These are phyloP conservation scores for Ophiocordyceps camponoti-saundersi DNA, from an alignment of 2,329 filamentous ascomycete genomes.

Conservation along the genomic window DNA sequence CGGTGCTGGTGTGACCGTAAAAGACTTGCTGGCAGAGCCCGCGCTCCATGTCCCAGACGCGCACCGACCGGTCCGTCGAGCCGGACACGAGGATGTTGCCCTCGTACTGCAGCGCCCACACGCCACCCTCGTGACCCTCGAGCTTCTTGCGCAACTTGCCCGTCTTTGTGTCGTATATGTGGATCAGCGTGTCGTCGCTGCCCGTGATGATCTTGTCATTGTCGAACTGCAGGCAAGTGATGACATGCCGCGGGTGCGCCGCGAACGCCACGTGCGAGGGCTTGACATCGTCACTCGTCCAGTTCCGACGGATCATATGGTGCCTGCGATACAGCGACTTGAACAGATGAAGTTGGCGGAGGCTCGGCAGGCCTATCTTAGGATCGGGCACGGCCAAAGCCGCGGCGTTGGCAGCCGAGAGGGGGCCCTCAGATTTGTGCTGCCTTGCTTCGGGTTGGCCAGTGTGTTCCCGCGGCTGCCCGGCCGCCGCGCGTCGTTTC, in stretches of 20 bases:
- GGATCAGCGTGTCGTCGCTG: slow-evolving; percentile 93
- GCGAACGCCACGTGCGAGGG: slow-evolving; percentile 88
- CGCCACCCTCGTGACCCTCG: slow-evolving; percentile 87
- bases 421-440: slow-evolving; percentile 60
- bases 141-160: slow-evolving; percentile 70
- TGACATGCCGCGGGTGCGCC: slow-evolving; percentile 91
- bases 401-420: slow-evolving; percentile 76
- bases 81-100: slow-evolving; percentile 91
- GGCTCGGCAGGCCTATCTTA: slow-evolving; percentile 56
- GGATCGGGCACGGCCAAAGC: slow-evolving; percentile 67
- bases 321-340: slow-evolving; percentile 93
- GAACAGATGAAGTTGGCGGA: slow-evolving; percentile 79
- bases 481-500: slow-evolving; percentile 31
- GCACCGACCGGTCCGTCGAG: slow-evolving; percentile 90
- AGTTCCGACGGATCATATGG: slow-evolving; percentile 75
- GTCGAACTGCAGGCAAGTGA: slow-evolving; percentile 95
- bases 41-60: slow-evolving; percentile 97
- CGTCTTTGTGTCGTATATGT: slow-evolving; percentile 95
- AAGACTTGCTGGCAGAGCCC: slow-evolving; percentile 90
- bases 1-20: slow-evolving; percentile 93
- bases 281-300: slow-evolving; percentile 74
- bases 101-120: slow-evolving; percentile 94
- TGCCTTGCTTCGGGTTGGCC: slow-evolving; percentile 22
- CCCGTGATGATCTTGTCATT: slow-evolving; percentile 96
- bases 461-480: slow-evolving; percentile 30